These are phyloP conservation scores for Euphorbia tirucalli DNA, from an alignment of 345 rosid genomes.

Conservation along the genomic window DNA sequence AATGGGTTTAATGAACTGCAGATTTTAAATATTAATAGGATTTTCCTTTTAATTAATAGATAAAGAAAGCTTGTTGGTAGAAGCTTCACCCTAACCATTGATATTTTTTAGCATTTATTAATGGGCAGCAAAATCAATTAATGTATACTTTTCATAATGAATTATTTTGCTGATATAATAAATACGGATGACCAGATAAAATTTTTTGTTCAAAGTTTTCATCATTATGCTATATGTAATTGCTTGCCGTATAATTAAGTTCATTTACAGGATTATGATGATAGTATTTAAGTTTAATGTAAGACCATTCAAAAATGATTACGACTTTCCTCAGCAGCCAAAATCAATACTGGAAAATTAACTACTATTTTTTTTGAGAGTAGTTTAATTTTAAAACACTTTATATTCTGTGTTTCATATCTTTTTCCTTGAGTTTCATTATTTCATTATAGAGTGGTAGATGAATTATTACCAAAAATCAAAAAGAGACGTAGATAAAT, in stretches of 20 bases:
- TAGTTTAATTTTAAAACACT: too few species aligned
- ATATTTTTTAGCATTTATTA: not conserved
- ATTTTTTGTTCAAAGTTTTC: slow-evolving; percentile 5
- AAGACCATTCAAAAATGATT: slow-evolving; percentile 15
- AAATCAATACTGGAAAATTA: not conserved
- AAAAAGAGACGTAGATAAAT: too few species aligned
- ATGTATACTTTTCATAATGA: slow-evolving; percentile 3
- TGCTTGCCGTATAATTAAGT: slow-evolving; percentile 14
- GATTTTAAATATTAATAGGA: too few species aligned
- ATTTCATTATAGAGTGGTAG: too few species aligned
- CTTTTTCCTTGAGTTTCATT: too few species aligned
- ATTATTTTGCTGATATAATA: not conserved
- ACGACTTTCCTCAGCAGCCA: not conserved
- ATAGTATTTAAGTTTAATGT: not conserved
- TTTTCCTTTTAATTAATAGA: too few species aligned
- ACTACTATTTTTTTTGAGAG: too few species aligned
- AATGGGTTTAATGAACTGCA: not conserved
- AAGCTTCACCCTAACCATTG: slow-evolving; percentile 15
- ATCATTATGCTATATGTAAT: not conserved
- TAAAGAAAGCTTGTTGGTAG: too few species aligned
- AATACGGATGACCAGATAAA: not conserved
- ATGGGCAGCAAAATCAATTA: not conserved
- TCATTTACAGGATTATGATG: not conserved
- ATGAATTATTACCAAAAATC: too few species aligned
- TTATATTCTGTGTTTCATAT: too few species aligned